Base-by-base conservation (phyloP, 2,329 filamentous ascomycete genomes). In the Phaeoacremonium minimum region DNA sequence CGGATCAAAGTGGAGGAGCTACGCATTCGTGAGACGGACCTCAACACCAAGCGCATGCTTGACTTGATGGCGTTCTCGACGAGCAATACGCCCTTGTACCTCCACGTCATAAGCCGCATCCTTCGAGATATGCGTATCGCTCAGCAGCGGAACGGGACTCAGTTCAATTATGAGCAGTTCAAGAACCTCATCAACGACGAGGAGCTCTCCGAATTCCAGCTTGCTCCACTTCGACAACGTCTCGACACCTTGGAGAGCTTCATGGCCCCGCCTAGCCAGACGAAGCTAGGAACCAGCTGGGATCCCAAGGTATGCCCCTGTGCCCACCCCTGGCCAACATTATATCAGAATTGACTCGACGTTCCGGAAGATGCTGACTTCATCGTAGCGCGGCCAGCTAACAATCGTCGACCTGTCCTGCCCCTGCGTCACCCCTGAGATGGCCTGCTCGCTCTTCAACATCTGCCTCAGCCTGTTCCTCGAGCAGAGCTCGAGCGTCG, bases 361-460 rank as follows among this genome's bases (percentile, higher is more conserved):
- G n/a, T n/a, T n/a, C n/a, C n/a, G n/a, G n/a, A n/a, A n/a, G n/a
- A n/a, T n/a, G n/a, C n/a, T n/a, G n/a, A n/a, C n/a, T n/a, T n/a
- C n/a, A n/a, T n/a, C n/a, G n/a, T n/a, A n/a, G n/a, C n/a, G 52
- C 6, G 55, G 59, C 4, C 55, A 57, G 20, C 49, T 67, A 7
- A 67, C 61, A 5, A 59, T 67, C 15, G 49, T 52, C 40, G 86
- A 93, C 47, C 62, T 93, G 0, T 85, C 78, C 1, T 87, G 84
- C 51, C 81, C 84, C 0, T 87, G 83, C 45, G 65, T 89, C 5
- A 80, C 80, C 0, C 56, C 77, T 0, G 73, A 80, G 16, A 77
- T 74, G 26, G 84, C 84, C 0, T 91, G 85, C 49, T 67, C 75
- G 0, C 61, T 91, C 0, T 91, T 91, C 57, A 80, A 84, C 36